Conservation (phyloP, 2,329 filamentous ascomycete genomes). For the Didymella keratinophila region DNA sequence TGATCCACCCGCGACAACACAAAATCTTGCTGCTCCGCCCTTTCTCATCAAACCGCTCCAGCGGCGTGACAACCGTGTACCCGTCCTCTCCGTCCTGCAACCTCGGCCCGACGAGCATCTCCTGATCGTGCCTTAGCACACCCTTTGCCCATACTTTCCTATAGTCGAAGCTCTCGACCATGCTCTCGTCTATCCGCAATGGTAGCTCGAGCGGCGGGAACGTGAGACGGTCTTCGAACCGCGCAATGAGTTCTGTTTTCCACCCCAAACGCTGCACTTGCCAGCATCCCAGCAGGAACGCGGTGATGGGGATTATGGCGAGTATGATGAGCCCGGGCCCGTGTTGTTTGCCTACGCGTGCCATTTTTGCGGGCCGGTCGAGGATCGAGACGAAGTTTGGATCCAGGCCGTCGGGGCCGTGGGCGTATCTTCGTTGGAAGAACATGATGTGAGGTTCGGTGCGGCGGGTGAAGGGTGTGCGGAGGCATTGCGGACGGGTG, state of each 20-base stretch:
- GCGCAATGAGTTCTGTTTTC: constrained; percentile 92
- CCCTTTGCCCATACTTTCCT: constrained; percentile 81
- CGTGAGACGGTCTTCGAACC: constrained; percentile 89
- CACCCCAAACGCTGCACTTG: constrained; percentile 91
- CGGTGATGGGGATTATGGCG: constrained; percentile 87
- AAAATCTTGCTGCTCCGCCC: constrained; percentile 68
- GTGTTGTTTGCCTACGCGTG: constrained; percentile 77
- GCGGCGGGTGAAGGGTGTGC: constrained; percentile 33
- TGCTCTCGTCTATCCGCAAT: constrained; percentile 79
- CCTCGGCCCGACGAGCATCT: constrained; percentile 95
- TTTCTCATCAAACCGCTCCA: constrained; percentile 72
- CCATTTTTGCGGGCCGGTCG: constrained; percentile 82
- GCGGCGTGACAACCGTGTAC: constrained; percentile 88
- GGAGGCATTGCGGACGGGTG: constrained; percentile 47
- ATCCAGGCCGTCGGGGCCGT: constrained; percentile 65
- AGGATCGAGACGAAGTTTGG: constrained; percentile 84
- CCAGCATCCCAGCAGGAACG: constrained; percentile 91
- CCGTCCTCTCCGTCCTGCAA: constrained; percentile 89
- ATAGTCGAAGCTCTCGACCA: constrained; percentile 89
- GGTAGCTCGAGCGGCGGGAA: constrained; percentile 86
- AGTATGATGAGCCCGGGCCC: constrained; percentile 82
- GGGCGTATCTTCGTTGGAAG: constrained; percentile 30
- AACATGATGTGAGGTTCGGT: constrained; percentile 28
- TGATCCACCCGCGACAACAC: constrained; percentile 92
- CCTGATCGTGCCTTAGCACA: constrained; percentile 81